A percentile compares a stretch with the other conserved stretches of the same genome.
Conservation (phyloP, 129 eudicot genomes). For the Sambucus nigra region DNA sequence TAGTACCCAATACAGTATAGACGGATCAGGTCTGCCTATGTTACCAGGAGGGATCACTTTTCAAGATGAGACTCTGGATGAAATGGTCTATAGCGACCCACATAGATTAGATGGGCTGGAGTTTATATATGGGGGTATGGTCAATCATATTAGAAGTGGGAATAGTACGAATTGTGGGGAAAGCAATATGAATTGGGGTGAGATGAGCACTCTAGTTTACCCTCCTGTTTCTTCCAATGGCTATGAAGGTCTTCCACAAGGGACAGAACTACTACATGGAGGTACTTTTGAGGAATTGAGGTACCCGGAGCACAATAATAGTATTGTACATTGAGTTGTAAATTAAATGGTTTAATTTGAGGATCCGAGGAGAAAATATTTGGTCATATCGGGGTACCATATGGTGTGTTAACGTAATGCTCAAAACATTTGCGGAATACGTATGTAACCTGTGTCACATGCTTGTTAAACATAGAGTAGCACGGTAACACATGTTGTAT, state of each 20-base stretch:
- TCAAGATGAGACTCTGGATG: slow-evolving; percentile 27
- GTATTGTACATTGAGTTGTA: slow-evolving; percentile 14
- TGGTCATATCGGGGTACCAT: too few relatives aligned
- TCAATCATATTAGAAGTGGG: slow-evolving; percentile 23
- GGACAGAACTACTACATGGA: slow-evolving; percentile 12
- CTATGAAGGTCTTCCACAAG: slow-evolving; percentile 19
- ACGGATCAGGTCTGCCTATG: slow-evolving; percentile 6
- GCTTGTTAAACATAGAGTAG: too few relatives aligned
- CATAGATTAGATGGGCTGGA: slow-evolving; percentile 53
- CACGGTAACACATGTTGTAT: too few relatives aligned
- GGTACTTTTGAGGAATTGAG: slow-evolving; percentile 18
- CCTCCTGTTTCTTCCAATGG: slow-evolving; percentile 17
- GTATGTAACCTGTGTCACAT: too few relatives aligned
- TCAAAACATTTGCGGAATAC: too few relatives aligned
- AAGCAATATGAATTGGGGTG: slow-evolving; percentile 53
- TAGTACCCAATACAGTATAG: slow-evolving; percentile 13
- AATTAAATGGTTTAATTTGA: too few relatives aligned
- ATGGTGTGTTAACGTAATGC: too few relatives aligned
- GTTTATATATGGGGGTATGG: slow-evolving; percentile 41
- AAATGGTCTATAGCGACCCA: slow-evolving; percentile 29
- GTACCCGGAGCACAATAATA: slow-evolving; percentile 7
- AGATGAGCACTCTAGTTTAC: slow-evolving; percentile 45
- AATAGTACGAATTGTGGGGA: slow-evolving; percentile 29
- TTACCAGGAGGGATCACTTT: slow-evolving; percentile 21
- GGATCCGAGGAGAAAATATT: too few relatives aligned